These are phyloP conservation scores for Nicotiana paniculata DNA, from an alignment of 257 asterid genomes.

Conservation along the genomic window DNA sequence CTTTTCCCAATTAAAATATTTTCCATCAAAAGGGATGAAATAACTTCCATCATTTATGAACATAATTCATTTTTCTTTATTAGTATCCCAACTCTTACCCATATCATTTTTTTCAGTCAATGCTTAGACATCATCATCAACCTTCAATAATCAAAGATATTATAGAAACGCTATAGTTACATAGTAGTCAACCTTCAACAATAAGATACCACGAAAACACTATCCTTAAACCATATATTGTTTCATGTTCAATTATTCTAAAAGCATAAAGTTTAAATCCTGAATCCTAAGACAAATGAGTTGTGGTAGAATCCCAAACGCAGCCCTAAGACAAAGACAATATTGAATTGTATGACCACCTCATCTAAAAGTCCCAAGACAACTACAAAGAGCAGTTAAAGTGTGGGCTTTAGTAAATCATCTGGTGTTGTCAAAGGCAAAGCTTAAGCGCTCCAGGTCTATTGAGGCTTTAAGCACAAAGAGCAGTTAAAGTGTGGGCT, in stretches of 20 bases:
- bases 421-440: too few relatives aligned
- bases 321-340: not conserved
- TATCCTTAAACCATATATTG: not conserved
- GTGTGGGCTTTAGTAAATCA: too few relatives aligned
- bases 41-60: not conserved
- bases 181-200: not conserved
- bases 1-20: not conserved
- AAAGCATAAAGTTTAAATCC: too few relatives aligned
- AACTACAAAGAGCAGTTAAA: too few relatives aligned
- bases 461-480: too few relatives aligned
- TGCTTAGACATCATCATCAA: not conserved
- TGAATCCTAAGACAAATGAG: too few relatives aligned
- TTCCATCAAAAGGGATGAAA: too few relatives aligned
- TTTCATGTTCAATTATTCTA: not conserved
- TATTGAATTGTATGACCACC: not conserved
- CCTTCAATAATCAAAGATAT: not conserved
- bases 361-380: not conserved
- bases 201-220: not conserved
- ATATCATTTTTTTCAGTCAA: not conserved
- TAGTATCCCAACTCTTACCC: slow-evolving; percentile 1
- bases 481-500: too few relatives aligned
- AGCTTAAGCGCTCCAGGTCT: too few relatives aligned
- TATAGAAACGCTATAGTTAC: not conserved
- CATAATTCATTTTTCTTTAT: not conserved
- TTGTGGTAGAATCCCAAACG: too few relatives aligned